Base-by-base conservation (phyloP, 129 eudicot genomes). In the Centrapalus pauciflorus region DNA sequence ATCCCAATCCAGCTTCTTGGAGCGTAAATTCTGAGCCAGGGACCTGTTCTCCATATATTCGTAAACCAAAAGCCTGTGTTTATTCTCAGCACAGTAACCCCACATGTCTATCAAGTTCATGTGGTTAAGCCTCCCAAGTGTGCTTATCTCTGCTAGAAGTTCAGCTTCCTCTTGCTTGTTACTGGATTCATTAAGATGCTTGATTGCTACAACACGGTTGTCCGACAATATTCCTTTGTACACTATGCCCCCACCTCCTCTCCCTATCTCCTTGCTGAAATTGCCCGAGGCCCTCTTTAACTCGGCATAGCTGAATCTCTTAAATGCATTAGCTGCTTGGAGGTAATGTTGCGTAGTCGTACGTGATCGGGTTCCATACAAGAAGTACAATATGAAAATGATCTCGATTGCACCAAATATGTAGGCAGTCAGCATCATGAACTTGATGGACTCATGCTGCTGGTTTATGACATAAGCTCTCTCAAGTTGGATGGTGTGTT, bases 31-130 rank as follows among this genome's bases (percentile, higher is more conserved):
- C 21, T 76, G 67, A 37, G 82, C 71, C 38, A 80, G 34, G 0
- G 85, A 80, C 20, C 85, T 80, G 3, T 79, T 62, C 38, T 79
- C 80, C 75, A 83, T 56, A 33, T 79, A 83, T 71, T 83, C 85
- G 21, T 73, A 83, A 11, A 83, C 85, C 73, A 83, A 58, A 7
- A 79, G 52, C 33, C 74, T 67, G 41, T 79, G 77, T 20, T 68
- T 72, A 9, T 72, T 38, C 14, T 83, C 76, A 9, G 75, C 67
- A 64, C 89, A 83, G 57, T 72, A 83, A 1, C 89, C 89, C 85
- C 83, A 83, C 5, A 66, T 62, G 35, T 80, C 77, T 3, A 83
- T 69, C 69, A 83, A 33, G 27, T 83, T 76, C 85, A 68, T 76
- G 61, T 83, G 89, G 69, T 80, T 69, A 25, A 83, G 77, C 72